Evolutionary conservation across 495 filamentous ascomycete genomes (phyloP), one percentile per base, ranked within the genome.

Genomic region (Articulospora tetracladia): DNA sequence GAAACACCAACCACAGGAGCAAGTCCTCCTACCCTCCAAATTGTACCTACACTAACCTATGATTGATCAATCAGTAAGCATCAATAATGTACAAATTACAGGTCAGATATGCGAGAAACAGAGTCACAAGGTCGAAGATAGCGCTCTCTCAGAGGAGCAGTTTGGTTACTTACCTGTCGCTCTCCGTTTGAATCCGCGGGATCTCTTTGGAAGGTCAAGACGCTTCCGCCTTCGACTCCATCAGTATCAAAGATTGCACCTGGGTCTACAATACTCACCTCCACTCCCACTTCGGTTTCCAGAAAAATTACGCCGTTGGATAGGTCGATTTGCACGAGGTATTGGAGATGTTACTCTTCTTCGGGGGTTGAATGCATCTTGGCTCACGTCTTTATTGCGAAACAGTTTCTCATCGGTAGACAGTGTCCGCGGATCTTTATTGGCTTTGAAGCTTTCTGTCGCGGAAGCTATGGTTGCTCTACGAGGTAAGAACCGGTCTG

Each of bases 11-110:
- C 63, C 15, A 78, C 77, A 23, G 79, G 77, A 47, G 82, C 80
- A 26, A 79, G 64, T 26, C 91, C 89, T 19, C 92, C 90, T 17
- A 94, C 89, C 4, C 83, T 83, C 92, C 92, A 96, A n/a, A 93
- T 78, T 34, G 83, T 80, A 0, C 89, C 90, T 51, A 74, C 63
- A 70, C 90, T 94, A 51, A 85, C 74, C 61, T 82, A 74, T 48
- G 70, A 6, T 23, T 26, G 25, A 12, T 47, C 41, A 36, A 56
- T 63, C 39, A 65, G 68, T 46, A 54, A 20, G 39, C 39, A 25
- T 28, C 24, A n/a, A n/a, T n/a, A 49, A 49, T 7, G 46, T 23
- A 17, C 23, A 25, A 52, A 27, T n/a, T 1, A 25, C 27, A 26
- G 27, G 27, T 3, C 24, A 22, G 10, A 20, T 23, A 20, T 12